A percentile compares a stretch with the other conserved stretches of the same genome.
These are phyloP conservation scores for Pseudozyma flocculosa DNA, from an alignment of 1,284 basidiomycete species.

Conservation along the genomic window DNA sequence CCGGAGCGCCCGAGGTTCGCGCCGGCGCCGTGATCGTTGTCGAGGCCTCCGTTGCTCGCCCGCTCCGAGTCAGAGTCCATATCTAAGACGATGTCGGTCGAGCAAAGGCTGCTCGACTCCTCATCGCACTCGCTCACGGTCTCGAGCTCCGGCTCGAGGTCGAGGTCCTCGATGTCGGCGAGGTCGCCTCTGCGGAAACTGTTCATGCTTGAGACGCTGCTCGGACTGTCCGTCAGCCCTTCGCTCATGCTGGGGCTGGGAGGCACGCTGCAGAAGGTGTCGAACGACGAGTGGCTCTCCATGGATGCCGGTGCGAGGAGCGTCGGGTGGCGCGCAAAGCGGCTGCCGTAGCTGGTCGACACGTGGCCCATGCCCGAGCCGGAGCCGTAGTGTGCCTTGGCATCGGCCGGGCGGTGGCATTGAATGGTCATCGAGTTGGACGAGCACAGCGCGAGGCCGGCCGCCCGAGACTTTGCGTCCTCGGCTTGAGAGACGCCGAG, in stretches of 20 bases:
- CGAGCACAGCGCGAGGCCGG: too few species aligned
- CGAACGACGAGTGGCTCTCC: background rate
- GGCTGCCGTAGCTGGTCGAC: background rate
- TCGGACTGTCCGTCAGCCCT: slow-evolving; percentile 40
- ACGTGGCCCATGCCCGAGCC: background rate
- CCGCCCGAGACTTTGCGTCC: background rate
- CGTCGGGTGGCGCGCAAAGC: background rate
- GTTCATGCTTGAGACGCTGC: slow-evolving; percentile 46
- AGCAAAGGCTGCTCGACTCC: slow-evolving; percentile 40
- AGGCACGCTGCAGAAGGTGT: slow-evolving; percentile 5
- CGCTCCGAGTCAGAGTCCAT: slow-evolving; percentile 40
- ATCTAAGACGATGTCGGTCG: slow-evolving; percentile 35
- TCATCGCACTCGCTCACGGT: slow-evolving; percentile 51
- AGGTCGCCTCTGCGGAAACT: slow-evolving; percentile 49
- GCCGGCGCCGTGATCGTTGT: slow-evolving; percentile 17
- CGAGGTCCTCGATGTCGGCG: slow-evolving; percentile 53
- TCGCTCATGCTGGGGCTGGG: slow-evolving; percentile 41
- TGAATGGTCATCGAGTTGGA: background rate
- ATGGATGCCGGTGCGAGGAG: background rate
- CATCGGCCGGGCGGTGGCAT: background rate
- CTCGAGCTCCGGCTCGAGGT: slow-evolving; percentile 52
- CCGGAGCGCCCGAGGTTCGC: background rate
- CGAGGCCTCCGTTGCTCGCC: slow-evolving; percentile 22
- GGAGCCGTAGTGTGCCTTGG: background rate
- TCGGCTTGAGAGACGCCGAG: background rate